A percentile compares a stretch with the other conserved stretches of the same genome.
Evolutionary conservation across 2,329 filamentous ascomycete species (phyloP).

Genomic region (Cercospora sesami): DNA sequence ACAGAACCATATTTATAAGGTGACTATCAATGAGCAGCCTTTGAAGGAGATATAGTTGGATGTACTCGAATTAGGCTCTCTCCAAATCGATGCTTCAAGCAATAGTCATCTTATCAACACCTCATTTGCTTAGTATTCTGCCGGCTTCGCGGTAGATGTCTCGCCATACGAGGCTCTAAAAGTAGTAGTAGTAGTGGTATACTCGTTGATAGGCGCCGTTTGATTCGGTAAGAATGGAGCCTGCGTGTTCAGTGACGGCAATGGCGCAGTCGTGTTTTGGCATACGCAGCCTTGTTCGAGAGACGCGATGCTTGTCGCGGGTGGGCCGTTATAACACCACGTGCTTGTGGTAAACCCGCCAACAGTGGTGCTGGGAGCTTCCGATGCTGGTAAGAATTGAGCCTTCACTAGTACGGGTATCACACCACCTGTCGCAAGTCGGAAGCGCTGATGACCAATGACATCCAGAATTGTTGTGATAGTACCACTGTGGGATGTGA

Average conservation of each 20-base stretch:
- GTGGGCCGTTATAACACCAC: slow-evolving; percentile 39
- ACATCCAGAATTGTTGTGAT: slow-evolving; percentile 56
- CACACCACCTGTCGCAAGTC: slow-evolving; percentile 64
- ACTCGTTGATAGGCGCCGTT: slow-evolving; percentile 29
- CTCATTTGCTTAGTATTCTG: not conserved
- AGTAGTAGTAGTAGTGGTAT: slow-evolving; percentile 24
- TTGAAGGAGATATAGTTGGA: not conserved
- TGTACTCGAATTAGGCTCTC: not conserved
- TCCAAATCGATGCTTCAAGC: not conserved
- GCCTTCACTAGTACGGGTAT: slow-evolving; percentile 68
- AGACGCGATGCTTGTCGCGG: slow-evolving; percentile 34
- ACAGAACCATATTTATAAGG: slow-evolving; percentile 28
- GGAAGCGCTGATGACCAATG: slow-evolving; percentile 62
- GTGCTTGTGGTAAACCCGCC: slow-evolving; percentile 38
- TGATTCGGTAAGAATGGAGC: slow-evolving; percentile 23
- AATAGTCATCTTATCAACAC: not conserved
- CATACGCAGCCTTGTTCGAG: slow-evolving; percentile 38
- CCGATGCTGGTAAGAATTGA: slow-evolving; percentile 44
- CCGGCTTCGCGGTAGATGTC: not conserved
- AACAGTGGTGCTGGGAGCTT: slow-evolving; percentile 37
- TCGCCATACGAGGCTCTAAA: not conserved
- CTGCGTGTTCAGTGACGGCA: slow-evolving; percentile 25
- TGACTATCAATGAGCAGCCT: slow-evolving; percentile 23
- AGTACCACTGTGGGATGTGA: slow-evolving; percentile 62
- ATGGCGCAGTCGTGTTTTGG: slow-evolving; percentile 20